A percentile compares a stretch with the other conserved stretches of the same genome.
Conservation (phyloP, 2,329 filamentous ascomycete species). For the Trichoderma atrobrunneum region DNA sequence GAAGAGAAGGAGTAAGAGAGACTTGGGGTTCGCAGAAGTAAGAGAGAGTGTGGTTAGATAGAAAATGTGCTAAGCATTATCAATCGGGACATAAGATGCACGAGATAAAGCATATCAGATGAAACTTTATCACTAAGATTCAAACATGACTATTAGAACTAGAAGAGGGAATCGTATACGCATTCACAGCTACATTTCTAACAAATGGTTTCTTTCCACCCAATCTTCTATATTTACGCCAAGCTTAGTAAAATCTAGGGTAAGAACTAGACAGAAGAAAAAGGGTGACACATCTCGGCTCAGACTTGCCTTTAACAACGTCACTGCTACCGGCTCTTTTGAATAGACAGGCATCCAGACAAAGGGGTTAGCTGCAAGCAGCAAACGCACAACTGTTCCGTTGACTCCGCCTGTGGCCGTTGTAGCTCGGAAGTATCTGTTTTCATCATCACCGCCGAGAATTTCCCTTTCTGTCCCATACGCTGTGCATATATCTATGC, state of each 20-base stretch:
- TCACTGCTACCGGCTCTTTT: slow-evolving; percentile 40
- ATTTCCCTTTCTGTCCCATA: neutral
- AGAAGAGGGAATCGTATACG: neutral
- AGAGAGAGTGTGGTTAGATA: neutral
- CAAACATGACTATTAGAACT: neutral
- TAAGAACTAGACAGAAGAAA: neutral
- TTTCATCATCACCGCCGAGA: slow-evolving; percentile 60
- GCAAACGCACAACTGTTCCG: slow-evolving; percentile 48
- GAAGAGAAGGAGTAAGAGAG: neutral
- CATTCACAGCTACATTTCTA: neutral
- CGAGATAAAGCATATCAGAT: neutral
- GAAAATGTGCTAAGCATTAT: neutral
- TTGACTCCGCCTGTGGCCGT: slow-evolving; percentile 25
- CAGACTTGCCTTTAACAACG: slow-evolving; percentile 64
- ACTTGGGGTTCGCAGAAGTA: neutral
- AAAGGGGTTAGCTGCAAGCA: slow-evolving; percentile 45
- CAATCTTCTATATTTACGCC: neutral
- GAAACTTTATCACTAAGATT: neutral
- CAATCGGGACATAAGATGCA: neutral
- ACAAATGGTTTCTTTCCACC: neutral
- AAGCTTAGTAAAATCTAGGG: neutral
- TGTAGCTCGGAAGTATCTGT: slow-evolving; percentile 73
- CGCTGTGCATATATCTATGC: neutral
- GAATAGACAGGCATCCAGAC: slow-evolving; percentile 22
- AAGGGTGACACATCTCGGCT: slow-evolving; percentile 39